phyloP scores from a whole-genome alignment of 2,329 filamentous ascomycete genomes.

The Colletotrichum ledebouriae region DNA sequence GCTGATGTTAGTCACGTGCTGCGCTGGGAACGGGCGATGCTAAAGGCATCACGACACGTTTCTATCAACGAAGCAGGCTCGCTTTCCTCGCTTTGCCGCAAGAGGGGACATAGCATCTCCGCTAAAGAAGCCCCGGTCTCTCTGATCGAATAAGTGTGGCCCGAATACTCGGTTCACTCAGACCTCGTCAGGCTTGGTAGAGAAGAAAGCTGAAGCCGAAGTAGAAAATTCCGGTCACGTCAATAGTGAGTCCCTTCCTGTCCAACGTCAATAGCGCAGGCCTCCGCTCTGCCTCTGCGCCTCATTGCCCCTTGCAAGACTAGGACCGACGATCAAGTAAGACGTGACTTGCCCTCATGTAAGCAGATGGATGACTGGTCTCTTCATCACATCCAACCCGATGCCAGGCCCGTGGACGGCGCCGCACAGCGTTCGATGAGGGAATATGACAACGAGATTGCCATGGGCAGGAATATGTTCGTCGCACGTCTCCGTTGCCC shows the following conservation, averaged over 20 bases:
- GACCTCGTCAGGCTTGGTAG: neutral
- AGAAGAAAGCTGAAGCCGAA: neutral
- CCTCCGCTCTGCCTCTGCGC: constrained; percentile 3
- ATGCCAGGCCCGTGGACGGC: neutral
- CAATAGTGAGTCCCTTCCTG: constrained; percentile 1
- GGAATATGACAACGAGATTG: neutral
- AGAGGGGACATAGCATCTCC: neutral
- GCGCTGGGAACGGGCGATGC: no score
- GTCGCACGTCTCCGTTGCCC: constrained; percentile 2
- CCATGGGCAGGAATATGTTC: constrained; percentile 8
- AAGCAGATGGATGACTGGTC: constrained; percentile 4
- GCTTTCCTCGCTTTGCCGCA: no score
- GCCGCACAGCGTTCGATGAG: neutral
- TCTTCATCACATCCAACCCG: constrained; percentile 18
- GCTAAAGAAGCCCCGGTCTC: constrained; percentile 9
- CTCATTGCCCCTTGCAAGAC: constrained; percentile 18
- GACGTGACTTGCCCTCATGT: neutral
- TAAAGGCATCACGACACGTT: no score
- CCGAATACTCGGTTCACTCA: constrained; percentile 2
- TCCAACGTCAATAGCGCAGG: neutral
- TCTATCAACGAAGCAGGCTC: no score
- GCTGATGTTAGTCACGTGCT: no score
- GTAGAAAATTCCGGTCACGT: constrained; percentile 5
- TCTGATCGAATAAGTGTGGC: neutral
- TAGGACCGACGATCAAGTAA: neutral